Conservation (phyloP, 345 rosid genomes). For the Lumnitzera racemosa region DNA sequence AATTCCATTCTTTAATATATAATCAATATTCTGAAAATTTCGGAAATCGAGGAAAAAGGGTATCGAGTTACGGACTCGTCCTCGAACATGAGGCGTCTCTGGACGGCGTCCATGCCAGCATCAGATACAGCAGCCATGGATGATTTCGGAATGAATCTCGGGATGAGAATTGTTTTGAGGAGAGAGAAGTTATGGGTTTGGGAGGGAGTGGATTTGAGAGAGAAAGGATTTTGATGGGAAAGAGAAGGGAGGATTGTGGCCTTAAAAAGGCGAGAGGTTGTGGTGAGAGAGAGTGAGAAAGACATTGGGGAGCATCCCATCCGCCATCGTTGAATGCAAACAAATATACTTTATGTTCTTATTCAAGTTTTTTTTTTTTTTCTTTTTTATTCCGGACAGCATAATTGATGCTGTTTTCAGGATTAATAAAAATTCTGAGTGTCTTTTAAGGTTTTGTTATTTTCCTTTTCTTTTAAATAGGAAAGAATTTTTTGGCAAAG, state of each 20-base stretch:
- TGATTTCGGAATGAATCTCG: slow-evolving; percentile 7
- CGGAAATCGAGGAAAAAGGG: background rate
- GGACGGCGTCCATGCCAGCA: slow-evolving; percentile 94
- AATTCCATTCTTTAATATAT: no score
- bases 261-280: slow-evolving; percentile 6
- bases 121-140: slow-evolving; percentile 51
- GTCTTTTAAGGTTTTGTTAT: no score
- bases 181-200: slow-evolving; percentile 11
- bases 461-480: no score
- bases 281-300: slow-evolving; percentile 5
- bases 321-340: slow-evolving; percentile 5
- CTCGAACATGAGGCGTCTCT: slow-evolving; percentile 96
- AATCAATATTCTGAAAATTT: background rate
- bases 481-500: no score
- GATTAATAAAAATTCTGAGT: no score
- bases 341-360: no score
- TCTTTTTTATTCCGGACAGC: no score
- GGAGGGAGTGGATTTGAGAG: slow-evolving; percentile 5
- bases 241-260: slow-evolving; percentile 10
- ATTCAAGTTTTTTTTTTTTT: no score
- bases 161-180: slow-evolving; percentile 8
- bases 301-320: slow-evolving; percentile 14
- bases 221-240: slow-evolving; percentile 7
- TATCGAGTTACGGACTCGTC: slow-evolving; percentile 44
- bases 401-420: no score